Percentiles rank a stretch among this genome's conserved stretches.
phyloP scores from a whole-genome alignment of 2,329 filamentous ascomycete species.

The Pseudocercospora eumusae region DNA sequence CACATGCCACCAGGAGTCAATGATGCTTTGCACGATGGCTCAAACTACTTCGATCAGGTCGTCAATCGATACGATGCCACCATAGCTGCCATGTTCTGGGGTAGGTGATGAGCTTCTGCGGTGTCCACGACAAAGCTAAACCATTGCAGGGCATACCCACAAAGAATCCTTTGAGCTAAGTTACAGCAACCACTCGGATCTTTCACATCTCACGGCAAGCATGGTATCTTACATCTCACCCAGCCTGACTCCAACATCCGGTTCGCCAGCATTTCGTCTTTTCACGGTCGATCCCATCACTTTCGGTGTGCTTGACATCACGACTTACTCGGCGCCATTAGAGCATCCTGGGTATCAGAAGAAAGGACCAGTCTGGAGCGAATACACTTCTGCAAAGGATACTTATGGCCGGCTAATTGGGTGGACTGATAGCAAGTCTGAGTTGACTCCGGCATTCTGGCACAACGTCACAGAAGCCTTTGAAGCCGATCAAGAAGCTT shows the following conservation, averaged over 20 bases:
- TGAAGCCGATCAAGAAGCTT: conserved; percentile 47
- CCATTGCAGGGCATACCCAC: conserved; percentile 55
- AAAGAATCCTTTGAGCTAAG: conserved; percentile 59
- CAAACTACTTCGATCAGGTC: conserved; percentile 41
- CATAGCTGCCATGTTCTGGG: conserved; percentile 58
- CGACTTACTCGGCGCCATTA: conserved; percentile 59
- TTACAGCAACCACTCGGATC: conserved; percentile 53
- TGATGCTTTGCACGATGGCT: conserved; percentile 56
- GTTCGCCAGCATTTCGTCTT: conserved; percentile 59
- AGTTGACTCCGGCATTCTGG: conserved; percentile 62
- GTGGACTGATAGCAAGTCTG: conserved; percentile 41
- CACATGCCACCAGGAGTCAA: conserved; percentile 56
- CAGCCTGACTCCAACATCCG: conserved; percentile 57
- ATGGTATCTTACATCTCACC: conserved; percentile 58
- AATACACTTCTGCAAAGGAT: conserved; percentile 60
- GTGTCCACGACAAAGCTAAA: background rate
- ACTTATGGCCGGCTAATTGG: conserved; percentile 50
- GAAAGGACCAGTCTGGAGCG: conserved; percentile 53
- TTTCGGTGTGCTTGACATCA: conserved; percentile 57
- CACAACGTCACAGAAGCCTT: conserved; percentile 57
- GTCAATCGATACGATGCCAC: conserved; percentile 54
- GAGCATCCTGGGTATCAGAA: conserved; percentile 47
- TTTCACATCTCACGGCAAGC: conserved; percentile 48
- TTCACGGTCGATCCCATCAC: conserved; percentile 61
- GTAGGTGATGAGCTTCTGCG: background rate